Evolutionary conservation across 139 green algal species (phyloP), one percentile per base, ranked within the genome.

Genomic region (Auxenochlorella protothecoides): DNA sequence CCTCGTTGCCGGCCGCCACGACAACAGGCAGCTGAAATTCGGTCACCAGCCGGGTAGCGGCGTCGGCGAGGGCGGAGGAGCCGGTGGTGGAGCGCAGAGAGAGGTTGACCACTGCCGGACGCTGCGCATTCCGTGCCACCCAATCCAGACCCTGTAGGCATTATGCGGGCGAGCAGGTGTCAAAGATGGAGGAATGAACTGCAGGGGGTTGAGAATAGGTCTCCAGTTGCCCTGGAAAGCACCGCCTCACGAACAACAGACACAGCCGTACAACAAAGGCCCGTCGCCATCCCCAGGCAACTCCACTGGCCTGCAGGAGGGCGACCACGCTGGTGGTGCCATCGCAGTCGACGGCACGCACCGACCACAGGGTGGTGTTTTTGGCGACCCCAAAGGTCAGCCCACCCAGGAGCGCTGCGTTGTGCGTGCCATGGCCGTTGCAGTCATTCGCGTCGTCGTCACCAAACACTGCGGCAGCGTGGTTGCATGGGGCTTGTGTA

Each of bases 401-500:
- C 6, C 88, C 88, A 3, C 79, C 69, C 10, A 81, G 80, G 3
- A 77, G 89, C 53, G 75, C 87, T 53, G 82, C 78, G 2, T 85
- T 85, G 69, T 92, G 87, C 0, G 84, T 90, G 52, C 87, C 87
- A 63, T 91, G 85, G 6, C 85, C 87, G 65, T 91, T 81, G 74
- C 74, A 79, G 76, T 87, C 79, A 0, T 52, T 55, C 14, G 72
- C 63, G 65, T 71, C 54, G 65, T 71, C 59, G 63, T 76, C 72
- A 14, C 65, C 72, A 55, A 76, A 76, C 6, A 71, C 72, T 66
- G 62, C 62, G 57, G 57, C 57, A 62, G 57, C 57, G 57, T 44
- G 27, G 27, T 44, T 44, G 27, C 27, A 44, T 44, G 27, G 27
- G 27, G 27, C 27, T 44, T 44, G 27, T 44, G 27, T 44, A 1